Conservation (phyloP, 768 basidiomycete genomes). For the Suillus bovinus region DNA sequence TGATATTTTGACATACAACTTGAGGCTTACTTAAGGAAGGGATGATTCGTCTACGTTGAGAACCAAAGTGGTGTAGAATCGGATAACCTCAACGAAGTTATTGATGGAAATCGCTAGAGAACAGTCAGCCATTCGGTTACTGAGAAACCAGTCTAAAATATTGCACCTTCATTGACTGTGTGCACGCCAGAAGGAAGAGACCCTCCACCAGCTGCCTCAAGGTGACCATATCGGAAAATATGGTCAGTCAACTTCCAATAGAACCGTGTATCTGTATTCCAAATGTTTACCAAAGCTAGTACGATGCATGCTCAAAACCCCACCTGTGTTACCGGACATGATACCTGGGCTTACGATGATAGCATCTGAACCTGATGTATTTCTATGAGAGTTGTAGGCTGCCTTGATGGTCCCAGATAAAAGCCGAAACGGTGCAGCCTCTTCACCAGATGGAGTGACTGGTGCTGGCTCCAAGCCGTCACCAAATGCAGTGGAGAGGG, state of each 20-base stretch:
- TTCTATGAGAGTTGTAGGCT: slow-evolving; percentile 52
- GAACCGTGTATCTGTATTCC: slow-evolving; percentile 39
- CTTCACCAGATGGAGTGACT: slow-evolving; percentile 44
- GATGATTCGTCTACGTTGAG: slow-evolving; percentile 65
- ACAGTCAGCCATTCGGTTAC: neutral
- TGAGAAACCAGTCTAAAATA: slow-evolving; percentile 1
- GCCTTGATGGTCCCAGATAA: slow-evolving; percentile 68
- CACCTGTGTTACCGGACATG: slow-evolving; percentile 56
- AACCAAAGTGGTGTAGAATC: slow-evolving; percentile 65
- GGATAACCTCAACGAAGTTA: slow-evolving; percentile 60
- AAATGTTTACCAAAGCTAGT: neutral
- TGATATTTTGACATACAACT: neutral
- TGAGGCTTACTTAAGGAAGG: slow-evolving; percentile 8
- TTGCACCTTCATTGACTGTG: slow-evolving; percentile 73
- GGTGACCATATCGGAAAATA: slow-evolving; percentile 67
- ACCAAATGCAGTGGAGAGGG: slow-evolving; percentile 48
- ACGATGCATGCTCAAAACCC: slow-evolving; percentile 6
- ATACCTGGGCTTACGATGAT: slow-evolving; percentile 52
- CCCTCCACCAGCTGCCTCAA: slow-evolving; percentile 30
- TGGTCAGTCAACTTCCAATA: slow-evolving; percentile 50
- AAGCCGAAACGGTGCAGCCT: slow-evolving; percentile 43
- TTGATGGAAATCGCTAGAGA: slow-evolving; percentile 47
- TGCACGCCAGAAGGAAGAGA: slow-evolving; percentile 48
- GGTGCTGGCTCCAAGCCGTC: slow-evolving; percentile 65
- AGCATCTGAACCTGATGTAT: slow-evolving; percentile 32